Evolutionary conservation across 2,329 filamentous ascomycete species (phyloP).

Genomic region (Hymenoscyphus salicellus): DNA sequence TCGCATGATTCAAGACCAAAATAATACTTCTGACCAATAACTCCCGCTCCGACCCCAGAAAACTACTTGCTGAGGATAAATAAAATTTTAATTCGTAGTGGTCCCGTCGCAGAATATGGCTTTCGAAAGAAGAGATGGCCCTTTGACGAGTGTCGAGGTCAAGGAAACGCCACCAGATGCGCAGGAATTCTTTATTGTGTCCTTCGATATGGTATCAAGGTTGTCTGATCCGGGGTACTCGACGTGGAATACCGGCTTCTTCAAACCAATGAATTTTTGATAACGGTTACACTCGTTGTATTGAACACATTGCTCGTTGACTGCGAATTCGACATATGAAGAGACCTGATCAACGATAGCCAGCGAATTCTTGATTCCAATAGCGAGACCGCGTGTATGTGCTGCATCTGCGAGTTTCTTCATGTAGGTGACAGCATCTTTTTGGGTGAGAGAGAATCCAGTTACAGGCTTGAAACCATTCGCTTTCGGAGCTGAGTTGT

Average conservation of each 20-base stretch:
- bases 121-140: background rate
- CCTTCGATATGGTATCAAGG: background rate
- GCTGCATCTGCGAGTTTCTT: conserved; percentile 40
- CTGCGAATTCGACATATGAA: conserved; percentile 57
- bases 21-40: too few species aligned
- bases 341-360: conserved; percentile 52
- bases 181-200: background rate
- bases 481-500: background rate
- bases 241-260: conserved; percentile 70
- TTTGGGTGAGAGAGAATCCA: conserved; percentile 38
- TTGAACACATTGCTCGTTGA: conserved; percentile 67
- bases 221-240: conserved; percentile 49
- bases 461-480: conserved; percentile 29
- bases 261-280: conserved; percentile 53
- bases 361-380: conserved; percentile 67
- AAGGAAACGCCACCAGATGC: background rate
- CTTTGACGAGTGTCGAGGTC: background rate
- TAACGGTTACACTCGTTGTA: conserved; percentile 59
- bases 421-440: background rate
- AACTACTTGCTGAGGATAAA: background rate
- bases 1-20: too few species aligned
- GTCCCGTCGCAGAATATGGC: background rate
- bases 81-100: background rate
- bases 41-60: background rate
- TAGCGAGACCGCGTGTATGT: conserved; percentile 51